Evolutionary conservation across 129 eudicot genomes (phyloP), one percentile per base, ranked within the genome.

Genomic region (Artemisia annua): DNA sequence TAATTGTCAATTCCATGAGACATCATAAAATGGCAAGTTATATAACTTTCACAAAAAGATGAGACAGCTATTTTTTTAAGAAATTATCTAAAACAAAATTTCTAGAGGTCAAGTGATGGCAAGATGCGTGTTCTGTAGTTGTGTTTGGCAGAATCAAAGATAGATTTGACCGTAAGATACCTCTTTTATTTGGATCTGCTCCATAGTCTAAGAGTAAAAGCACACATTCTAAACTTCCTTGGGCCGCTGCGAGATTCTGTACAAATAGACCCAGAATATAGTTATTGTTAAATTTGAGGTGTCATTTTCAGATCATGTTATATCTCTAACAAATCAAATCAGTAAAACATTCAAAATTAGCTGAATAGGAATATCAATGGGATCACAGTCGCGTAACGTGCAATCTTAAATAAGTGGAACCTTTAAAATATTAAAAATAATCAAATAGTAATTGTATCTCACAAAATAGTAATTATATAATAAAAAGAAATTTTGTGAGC

Each of bases 171-270:
- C 44, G 48, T 32, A 67, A 55, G 17, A 78, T 86, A 89, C 98
- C 96, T 89, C 70, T 83, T 69, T 13, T 80, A 64, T 92, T 89
- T 44, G 91, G 88, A 80, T 92, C 87, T 58, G 98, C 98, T 35
- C 95, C 96, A 82, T 85, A 73, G 71, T 88, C 98, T 18, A 92
- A 79, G 39, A 92, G 96, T 72, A 87, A 69, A 78, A 75, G 78
- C 67, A 85, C 83, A 63, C 93, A 84, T 48, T 83, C 87, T 62
- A 75, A 56, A 71, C 81, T 74, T 78, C 97, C 97, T n/a, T 44
- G 75, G 54, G 89, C 75, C n/a, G 94, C 93, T 60, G 97, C 89
- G 69, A 87, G 71, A 77, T 92, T 94, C 94, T 92, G 89, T 15
- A 50, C 68, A 72, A 77, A 51, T 57, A 75, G 48, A 72, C 67